Evolutionary conservation across 2,329 filamentous ascomycete genomes (phyloP), one percentile per base, ranked within the genome.

Genomic region (Dichotomopilus funicola): DNA sequence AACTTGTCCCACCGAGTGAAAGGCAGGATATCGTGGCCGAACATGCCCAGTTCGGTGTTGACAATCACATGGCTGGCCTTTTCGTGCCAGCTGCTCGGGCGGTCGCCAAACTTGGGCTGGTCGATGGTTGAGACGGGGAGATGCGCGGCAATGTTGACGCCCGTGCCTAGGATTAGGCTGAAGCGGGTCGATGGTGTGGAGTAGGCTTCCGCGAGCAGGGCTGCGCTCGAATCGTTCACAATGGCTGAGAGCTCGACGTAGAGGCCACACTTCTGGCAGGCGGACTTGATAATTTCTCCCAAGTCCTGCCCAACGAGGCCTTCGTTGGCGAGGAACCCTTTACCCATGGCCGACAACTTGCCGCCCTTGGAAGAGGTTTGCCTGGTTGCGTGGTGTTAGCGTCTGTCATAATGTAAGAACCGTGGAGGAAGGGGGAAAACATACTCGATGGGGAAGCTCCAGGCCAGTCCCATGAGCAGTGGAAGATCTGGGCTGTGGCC

Each of bases 381-480:
- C 61, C 82, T 85, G 37, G 11, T 47, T 27, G 19, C 19, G 19
- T 27, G 3, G 4, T 40, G 55, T 61, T 53, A 59, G 40, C 45
- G 34, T 11, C 46, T 9, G 13, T 8, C 38, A 38, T 35, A 49
- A 46, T 31, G 33, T 58, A 9, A 10, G 9, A 19, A 38, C 47
- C 19, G 49, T 38, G 35, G 11, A 31, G 10, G 43, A 6, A 36
- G n/a, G 35, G 44, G 34, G 5, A 47, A 34, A 35, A 74, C 81
- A 66, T 73, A 86, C 83, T 87, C 80, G 45, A 87, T 82, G 33
- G 84, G 84, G 62, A 88, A 88, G 56, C 83, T 87, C 83, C 84
- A 87, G 5, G 84, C 81, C 58, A 87, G 67, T 1, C 83, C 83
- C 71, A 86, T 74, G 7, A 77, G 78, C 51, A 87, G 70, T 34